phyloP scores from a whole-genome alignment of 2,329 filamentous ascomycete species.

The Chaetomium sp. region DNA sequence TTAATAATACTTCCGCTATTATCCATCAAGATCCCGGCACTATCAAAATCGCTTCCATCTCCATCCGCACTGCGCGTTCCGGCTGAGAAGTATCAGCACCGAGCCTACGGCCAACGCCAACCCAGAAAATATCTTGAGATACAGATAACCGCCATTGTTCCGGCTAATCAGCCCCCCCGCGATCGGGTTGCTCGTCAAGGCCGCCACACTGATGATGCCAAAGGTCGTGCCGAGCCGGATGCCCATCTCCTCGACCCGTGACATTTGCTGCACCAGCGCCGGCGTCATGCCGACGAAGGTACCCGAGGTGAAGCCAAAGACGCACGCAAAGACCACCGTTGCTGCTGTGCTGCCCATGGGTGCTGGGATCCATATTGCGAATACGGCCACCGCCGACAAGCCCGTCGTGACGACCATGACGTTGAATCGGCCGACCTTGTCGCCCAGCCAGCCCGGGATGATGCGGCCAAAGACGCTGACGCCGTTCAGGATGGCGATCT shows the following conservation, averaged over 20 bases:
- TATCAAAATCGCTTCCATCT: no score
- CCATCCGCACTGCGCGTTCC: no score
- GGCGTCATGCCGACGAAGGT: neutral
- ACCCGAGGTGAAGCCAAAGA: neutral
- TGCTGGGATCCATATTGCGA: neutral
- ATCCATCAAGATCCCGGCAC: no score
- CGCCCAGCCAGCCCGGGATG: neutral
- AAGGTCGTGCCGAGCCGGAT: neutral
- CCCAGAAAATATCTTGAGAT: neutral
- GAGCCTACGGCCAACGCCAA: no score
- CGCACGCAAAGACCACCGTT: neutral
- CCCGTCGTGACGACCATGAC: neutral
- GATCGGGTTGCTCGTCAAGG: neutral
- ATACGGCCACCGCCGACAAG: neutral
- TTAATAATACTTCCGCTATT: no score
- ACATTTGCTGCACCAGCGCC: neutral
- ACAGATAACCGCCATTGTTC: neutral
- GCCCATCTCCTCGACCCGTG: neutral
- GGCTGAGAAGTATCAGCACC: no score
- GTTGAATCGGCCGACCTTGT: neutral
- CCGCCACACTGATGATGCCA: neutral
- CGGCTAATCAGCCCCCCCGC: neutral
- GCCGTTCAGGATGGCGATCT: slow-evolving; percentile 30
- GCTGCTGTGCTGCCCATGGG: neutral
- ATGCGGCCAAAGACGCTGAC: neutral